These are phyloP conservation scores for Penicillium alfredii DNA, from an alignment of 495 filamentous ascomycete species.

Conservation along the genomic window DNA sequence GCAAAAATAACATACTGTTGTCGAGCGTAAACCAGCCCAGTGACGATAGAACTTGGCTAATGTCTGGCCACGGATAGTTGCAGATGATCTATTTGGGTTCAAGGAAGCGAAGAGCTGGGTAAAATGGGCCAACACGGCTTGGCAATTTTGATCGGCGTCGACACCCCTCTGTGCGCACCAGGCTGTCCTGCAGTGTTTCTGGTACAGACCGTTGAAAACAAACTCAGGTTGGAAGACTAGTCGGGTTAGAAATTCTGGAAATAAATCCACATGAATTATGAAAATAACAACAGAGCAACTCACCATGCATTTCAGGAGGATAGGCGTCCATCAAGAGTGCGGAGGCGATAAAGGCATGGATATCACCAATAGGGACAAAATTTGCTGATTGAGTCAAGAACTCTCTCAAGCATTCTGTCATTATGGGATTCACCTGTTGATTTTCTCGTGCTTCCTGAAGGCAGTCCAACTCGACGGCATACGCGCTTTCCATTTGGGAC, in stretches of 20 bases:
- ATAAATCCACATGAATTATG: neutral
- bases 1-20: constrained; percentile 22
- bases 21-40: constrained; percentile 8
- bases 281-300: neutral
- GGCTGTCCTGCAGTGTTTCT: neutral
- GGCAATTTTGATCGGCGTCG: constrained; percentile 2
- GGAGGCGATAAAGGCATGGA: constrained; percentile 3
- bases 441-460: constrained; percentile 6
- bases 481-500: neutral
- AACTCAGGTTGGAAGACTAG: constrained; percentile 1
- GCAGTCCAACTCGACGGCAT: constrained; percentile 3
- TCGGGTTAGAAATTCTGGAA: neutral
- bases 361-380: neutral
- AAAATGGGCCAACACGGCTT: constrained; percentile 3
- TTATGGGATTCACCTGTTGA: neutral
- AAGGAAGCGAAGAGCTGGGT: constrained; percentile 12
- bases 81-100: constrained; percentile 1
- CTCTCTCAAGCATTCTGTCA: constrained; percentile 2
- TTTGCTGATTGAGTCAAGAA: constrained; percentile 1
- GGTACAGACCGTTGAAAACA: constrained; percentile 3
- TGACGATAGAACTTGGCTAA: constrained; percentile 1
- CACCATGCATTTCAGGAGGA: constrained; percentile 10
- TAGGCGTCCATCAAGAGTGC: constrained; percentile 9
- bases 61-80: constrained; percentile 1
- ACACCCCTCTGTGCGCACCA: neutral